Percentiles rank a stretch among this genome's conserved stretches.
Conservation (phyloP, 768 basidiomycete genomes). For the Macrolepiota dolichaula region DNA sequence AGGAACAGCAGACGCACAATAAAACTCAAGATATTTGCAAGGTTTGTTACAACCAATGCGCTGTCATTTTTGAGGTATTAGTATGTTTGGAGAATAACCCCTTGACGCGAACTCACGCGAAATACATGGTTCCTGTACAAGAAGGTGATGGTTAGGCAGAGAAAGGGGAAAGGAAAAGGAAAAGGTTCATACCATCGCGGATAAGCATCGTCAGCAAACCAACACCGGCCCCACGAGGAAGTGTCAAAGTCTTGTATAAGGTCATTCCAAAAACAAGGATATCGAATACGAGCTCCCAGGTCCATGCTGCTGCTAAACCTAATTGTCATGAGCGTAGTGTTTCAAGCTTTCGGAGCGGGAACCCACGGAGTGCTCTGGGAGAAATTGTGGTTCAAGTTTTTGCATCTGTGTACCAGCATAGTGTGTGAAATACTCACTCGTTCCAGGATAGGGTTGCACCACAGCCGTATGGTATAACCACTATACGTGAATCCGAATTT, state of each 20-base stretch:
- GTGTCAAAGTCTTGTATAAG: slow-evolving; percentile 28
- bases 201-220: slow-evolving; percentile 26
- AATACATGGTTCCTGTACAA: slow-evolving; percentile 34
- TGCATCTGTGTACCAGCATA: background rate
- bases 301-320: slow-evolving; percentile 36
- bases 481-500: background rate
- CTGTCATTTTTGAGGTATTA: slow-evolving; percentile 1
- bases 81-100: slow-evolving; percentile 1
- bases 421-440: background rate
- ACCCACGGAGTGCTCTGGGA: background rate
- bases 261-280: slow-evolving; percentile 37
- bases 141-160: background rate
- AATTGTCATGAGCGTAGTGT: background rate
- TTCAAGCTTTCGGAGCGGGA: background rate
- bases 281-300: slow-evolving; percentile 35
- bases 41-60: background rate
- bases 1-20: slow-evolving; percentile 8
- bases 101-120: slow-evolving; percentile 25
- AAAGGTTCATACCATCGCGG: slow-evolving; percentile 33
- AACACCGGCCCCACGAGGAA: slow-evolving; percentile 15
- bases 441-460: background rate
- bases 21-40: slow-evolving; percentile 15
- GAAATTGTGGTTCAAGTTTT: background rate
- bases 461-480: slow-evolving; percentile 2
- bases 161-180: background rate